Evolutionary conservation across 306 rosid genomes (phyloP), one percentile per base, ranked within the genome.

Genomic region (Trichosanthes truncata): DNA sequence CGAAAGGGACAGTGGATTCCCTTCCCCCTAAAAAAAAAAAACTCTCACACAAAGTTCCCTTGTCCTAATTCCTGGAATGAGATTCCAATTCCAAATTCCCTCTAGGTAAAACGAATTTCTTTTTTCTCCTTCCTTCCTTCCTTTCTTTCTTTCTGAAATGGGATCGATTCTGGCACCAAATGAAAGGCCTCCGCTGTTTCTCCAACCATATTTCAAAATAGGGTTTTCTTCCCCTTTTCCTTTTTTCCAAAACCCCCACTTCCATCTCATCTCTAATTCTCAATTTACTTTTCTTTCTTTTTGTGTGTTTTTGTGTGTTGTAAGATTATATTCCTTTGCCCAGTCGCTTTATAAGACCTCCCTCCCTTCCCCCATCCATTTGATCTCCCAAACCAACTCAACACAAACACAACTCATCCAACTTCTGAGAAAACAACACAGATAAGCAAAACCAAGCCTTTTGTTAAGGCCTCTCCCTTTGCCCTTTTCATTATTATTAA

Each of bases 121-220:
- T 62, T 57, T 21, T 17, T 29, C 12, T 21, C 14, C 23, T 52
- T 23, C 2, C 17, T 25, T 59, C 23, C 7, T 25, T 11, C 38
- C 9, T 29, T 29, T 9, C 18, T 61, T 31, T 10, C 69, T 69
- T 69, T 69, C 12, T 69, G 35, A 25, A 48, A 86, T 72, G 93
- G 93, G 89, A 93, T 87, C 86, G 78, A 84, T 87, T 80, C 93
- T 78, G 61, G 88, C 84, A 88, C 81, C 89, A 79, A 90, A 85
- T 83, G 83, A 90, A 88, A 83, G 80, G 79, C 80, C 77, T 79
- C 51, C 56, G 78, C 76, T 63, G 83, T 78, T 59, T 61, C 51
- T 68, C 20, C 1, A 67, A 67, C 7, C 74, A 66, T 35, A 31
- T 29, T 62, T 66, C 46, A 36, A 65, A 55, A 65, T 65, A 12